Base-by-base conservation (phyloP, 2,329 filamentous ascomycete species). In the Microsporum audouinii region DNA sequence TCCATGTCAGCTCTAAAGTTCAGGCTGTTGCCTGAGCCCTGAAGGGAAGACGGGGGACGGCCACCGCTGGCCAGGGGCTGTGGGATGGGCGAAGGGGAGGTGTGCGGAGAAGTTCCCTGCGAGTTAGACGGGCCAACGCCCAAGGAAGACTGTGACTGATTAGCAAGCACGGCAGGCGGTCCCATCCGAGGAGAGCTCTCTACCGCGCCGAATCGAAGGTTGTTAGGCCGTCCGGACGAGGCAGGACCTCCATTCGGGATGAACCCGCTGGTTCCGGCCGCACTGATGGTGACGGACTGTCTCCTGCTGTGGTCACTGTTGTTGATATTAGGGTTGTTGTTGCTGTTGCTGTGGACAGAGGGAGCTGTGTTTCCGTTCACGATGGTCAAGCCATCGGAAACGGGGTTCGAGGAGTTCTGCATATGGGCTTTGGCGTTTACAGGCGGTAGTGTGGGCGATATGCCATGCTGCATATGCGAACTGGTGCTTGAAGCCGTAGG, bases 1-100 rank as follows among this genome's bases (percentile, higher is more conserved):
- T 95, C 88, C 69, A 85, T 86, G 68, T 82, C 84, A 67, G 88
- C 91, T 66, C 91, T 91, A 78, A 96, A 96, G 68, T 79, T 83
- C 59, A 89, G 83, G 73, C 87, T 85, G 70, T 84, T 86, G 60
- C 83, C 83, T 67, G 87, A 84, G 66, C 85, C 85, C 67, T 86
- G 81, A 65, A 90, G 82, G 65, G 83, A 83, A 38, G 89, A 87
- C 51, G 91, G 90, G 67, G 91, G 91, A 69, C 90, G 80, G 60
- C 86, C 89, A 68, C 91, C 90, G 70, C 91, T 94, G 38, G 87
- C 86, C 60, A 87, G 84, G 58, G 91, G 89, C 74, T 92, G 89
- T 36, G 94, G 92, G 68, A 97, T 97, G 3, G 94, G 94, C 47
- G 89, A 92, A 2, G 94, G 94, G 53, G 92, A 96, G 67, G 88